A percentile compares a stretch with the other conserved stretches of the same genome.
Evolutionary conservation across 2,329 filamentous ascomycete species (phyloP).

Genomic region (Colletotrichum melonis): DNA sequence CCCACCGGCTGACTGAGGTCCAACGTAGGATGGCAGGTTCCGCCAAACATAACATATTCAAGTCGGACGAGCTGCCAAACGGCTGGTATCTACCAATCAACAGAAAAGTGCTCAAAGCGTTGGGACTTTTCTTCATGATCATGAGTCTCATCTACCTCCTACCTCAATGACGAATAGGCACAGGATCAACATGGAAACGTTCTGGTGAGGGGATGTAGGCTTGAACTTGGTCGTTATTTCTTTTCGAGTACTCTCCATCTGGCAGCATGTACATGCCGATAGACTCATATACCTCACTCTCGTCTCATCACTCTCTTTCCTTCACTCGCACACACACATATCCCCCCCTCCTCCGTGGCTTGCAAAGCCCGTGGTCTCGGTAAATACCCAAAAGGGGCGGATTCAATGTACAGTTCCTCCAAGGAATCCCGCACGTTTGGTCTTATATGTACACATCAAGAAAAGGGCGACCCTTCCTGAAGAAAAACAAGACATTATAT

Average conservation of each 20-base stretch:
- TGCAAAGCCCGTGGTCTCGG: neutral
- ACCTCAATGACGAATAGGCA: too few species aligned
- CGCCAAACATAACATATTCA: too few species aligned
- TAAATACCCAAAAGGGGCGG: neutral
- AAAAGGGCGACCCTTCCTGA: neutral
- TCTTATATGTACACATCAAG: constrained; percentile 13
- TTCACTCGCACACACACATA: neutral
- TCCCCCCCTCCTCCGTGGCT: neutral
- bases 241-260: neutral
- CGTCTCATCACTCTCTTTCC: constrained; percentile 1
- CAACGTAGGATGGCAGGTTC: too few species aligned
- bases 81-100: too few species aligned
- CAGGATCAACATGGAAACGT: too few species aligned
- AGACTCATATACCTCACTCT: neutral
- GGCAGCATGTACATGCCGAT: neutral
- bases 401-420: constrained; percentile 2
- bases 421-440: neutral
- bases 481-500: constrained; percentile 30
- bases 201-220: too few species aligned
- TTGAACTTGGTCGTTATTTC: too few species aligned
- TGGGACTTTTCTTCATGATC: too few species aligned
- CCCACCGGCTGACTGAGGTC: too few species aligned
- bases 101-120: too few species aligned
- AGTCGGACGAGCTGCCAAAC: too few species aligned
- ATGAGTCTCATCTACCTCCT: too few species aligned